Base-by-base conservation (phyloP, 805 yeast species). In the Kurtzmaniella fragi region DNA sequence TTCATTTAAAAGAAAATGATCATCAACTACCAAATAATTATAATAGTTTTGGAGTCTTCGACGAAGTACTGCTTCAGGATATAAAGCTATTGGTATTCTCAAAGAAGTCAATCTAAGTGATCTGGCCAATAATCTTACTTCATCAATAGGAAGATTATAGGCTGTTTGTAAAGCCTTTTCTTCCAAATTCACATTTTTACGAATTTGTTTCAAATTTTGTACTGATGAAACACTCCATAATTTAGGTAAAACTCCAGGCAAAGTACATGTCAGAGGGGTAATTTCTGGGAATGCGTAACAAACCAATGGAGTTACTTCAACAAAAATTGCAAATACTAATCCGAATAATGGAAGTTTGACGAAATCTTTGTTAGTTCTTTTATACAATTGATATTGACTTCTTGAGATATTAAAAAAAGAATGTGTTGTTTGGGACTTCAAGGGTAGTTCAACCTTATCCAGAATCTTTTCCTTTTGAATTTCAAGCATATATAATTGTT, bases 201-300 rank as follows among this genome's bases (percentile, higher is more conserved):
- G 31, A 54, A 41, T n/a, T 42, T 37, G 1, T 32, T 35, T 16
- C 43, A 46, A 11, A 50, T 32, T n/a, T 45, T 43, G 1, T 20
- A 20, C 25, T 5, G 25, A 20, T 5, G 25, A 20, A 20, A 44
- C 51, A 41, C 39, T 56, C 65, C 61, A 60, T 35, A 56, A 55
- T 39, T 56, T 62, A 31, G 73, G 70, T 28, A 66, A 47, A 17
- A 75, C 57, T 6, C 58, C 56, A 1, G 82, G 82, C 26, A 77
- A 60, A 8, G 75, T 61, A 53, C 84, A 79, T 9, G 82, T 78
- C 60, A 70, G 71, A 8, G 84, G 82, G 1, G 80, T 70, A 4
- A 79, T 50, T 44, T 73, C 75, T 0, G 85, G 85, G 36, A 77
- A 52, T 3, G 64, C 53, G 39, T 69, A 75, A 49, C 82, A 77